These are phyloP conservation scores for Lepiota subincarnata DNA, from an alignment of 768 basidiomycete genomes.

Conservation along the genomic window DNA sequence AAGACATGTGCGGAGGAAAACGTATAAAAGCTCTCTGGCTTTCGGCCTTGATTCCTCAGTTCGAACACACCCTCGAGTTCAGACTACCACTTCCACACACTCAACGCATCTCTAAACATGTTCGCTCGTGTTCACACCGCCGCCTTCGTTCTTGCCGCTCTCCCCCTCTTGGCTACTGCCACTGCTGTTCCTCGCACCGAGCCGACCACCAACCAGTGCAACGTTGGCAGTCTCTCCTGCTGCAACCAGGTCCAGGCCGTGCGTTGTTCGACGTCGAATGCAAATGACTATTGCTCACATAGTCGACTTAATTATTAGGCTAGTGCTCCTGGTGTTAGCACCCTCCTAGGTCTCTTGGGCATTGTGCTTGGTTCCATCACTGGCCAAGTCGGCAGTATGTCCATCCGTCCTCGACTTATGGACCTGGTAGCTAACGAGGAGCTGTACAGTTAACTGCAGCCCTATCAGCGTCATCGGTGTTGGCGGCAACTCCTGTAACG, in stretches of 20 bases:
- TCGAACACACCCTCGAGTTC: too few species aligned
- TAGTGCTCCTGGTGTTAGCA: conserved; percentile 17
- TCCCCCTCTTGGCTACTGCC: too few species aligned
- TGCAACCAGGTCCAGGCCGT: conserved; percentile 20
- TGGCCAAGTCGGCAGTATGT: conserved; percentile 1
- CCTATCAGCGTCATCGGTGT: conserved; percentile 17
- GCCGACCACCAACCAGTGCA: conserved; percentile 16
- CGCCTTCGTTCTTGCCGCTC: too few species aligned
- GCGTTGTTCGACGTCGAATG: not conserved
- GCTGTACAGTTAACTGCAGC: conserved; percentile 14
- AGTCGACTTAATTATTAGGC: conserved; percentile 8
- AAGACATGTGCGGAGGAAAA: too few species aligned
- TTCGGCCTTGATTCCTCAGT: too few species aligned
- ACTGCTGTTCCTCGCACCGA: not conserved
- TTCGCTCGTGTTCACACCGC: too few species aligned
- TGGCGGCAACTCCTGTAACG: conserved; percentile 16
- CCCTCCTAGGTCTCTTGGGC: not conserved
- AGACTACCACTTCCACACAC: too few species aligned
- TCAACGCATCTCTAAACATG: too few species aligned
- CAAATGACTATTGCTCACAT: not conserved
- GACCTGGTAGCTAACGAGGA: not conserved
- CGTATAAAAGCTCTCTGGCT: too few species aligned
- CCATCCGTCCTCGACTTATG: not conserved
- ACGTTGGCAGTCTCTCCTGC: conserved; percentile 18
- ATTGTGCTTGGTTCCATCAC: not conserved